Evolutionary conservation across 495 filamentous ascomycete species (phyloP), one percentile per base, ranked within the genome.

Genomic region (Clohesyomyces aquaticus): DNA sequence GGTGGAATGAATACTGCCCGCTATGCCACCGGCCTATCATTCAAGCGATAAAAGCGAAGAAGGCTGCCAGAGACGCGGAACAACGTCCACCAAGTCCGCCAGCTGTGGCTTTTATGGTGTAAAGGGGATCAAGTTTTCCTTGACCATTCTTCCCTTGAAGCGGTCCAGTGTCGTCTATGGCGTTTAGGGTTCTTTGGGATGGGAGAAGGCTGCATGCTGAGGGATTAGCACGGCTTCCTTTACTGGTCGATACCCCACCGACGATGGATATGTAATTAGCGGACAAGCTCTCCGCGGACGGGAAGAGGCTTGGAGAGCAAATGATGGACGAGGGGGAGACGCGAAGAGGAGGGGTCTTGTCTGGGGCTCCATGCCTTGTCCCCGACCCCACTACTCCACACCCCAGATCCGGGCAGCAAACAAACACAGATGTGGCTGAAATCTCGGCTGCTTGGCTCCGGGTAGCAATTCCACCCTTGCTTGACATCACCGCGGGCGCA

Each of bases 21-120:
- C 69, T 71, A 3, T 71, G 69, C 41, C 69, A 71, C 21, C 61
- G 66, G 12, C 64, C 64, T 3, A 71, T 71, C 43, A 51, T 71
- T 10, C 59, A 55, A 41, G 32, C 21, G 16, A 18, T 55, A 14
- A 68, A 60, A 27, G 11, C 12, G 9, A 19, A 50, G 18, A 29
- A 52, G 23, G 48, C 18, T n/a, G 50, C 23, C 14, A 12, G 42
- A 48, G 54, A 45, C 18, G 21, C n/a, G 9, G 23, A 42, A 27
- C n/a, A 47, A 4, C 23, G n/a, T n/a, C n/a, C n/a, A n/a, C n/a
- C 23, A 8, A 55, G 48, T 25, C 27, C 47, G 23, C 12, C 60
- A 3, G 19, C 51, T 11, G 53, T 54, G 8, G 59, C 50, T 1
- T 45, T 57, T 35, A 47, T 68, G 46, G 65, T 68, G 25, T 68